Conservation (phyloP, 345 rosid genomes). For the Salix brachista region DNA sequence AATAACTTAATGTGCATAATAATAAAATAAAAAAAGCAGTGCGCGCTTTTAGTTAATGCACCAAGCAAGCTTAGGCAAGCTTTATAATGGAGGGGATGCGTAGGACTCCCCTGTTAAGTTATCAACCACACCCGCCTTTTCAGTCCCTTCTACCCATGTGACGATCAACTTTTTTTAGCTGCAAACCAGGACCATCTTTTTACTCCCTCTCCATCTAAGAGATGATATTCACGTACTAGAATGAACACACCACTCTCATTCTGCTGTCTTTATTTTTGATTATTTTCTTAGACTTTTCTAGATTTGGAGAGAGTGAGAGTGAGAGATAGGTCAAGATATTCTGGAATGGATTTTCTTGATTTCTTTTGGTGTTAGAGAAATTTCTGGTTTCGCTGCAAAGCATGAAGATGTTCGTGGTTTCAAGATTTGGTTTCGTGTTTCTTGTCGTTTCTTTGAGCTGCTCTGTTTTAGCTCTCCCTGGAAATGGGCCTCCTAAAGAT, state of each 20-base stretch:
- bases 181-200: conserved; percentile 1
- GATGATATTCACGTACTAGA: neutral
- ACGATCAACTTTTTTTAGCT: conserved; percentile 2
- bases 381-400: neutral
- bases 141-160: conserved; percentile 27
- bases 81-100: too few relatives aligned
- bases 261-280: neutral
- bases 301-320: conserved; percentile 10
- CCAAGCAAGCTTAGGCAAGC: neutral
- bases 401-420: conserved; percentile 20
- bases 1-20: too few relatives aligned
- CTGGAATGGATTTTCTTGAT: conserved; percentile 17
- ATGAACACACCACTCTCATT: neutral
- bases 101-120: too few relatives aligned
- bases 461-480: conserved; percentile 26
- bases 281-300: neutral
- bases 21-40: too few relatives aligned
- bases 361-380: conserved; percentile 1
- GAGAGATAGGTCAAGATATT: neutral
- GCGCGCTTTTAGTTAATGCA: neutral
- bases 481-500: conserved; percentile 26
- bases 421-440: conserved; percentile 15
- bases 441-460: conserved; percentile 26
- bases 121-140: conserved; percentile 36
- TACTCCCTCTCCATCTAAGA: neutral